Percentiles rank a stretch among this genome's conserved stretches.
Evolutionary conservation across 805 yeast genomes (phyloP).

Genomic region (Kazachstania psychrophila): DNA sequence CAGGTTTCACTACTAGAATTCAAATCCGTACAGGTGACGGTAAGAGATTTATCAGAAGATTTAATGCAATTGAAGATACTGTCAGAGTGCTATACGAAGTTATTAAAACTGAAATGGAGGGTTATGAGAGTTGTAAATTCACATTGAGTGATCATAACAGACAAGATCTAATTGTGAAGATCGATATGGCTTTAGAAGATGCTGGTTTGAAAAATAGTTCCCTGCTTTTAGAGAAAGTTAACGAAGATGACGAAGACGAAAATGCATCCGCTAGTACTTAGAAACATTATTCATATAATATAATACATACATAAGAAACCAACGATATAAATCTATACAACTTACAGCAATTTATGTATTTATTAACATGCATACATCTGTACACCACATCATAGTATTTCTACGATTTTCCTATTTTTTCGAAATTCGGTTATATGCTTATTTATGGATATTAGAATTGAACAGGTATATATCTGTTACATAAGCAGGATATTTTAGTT

Average conservation of each 20-base stretch:
- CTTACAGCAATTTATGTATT: no score
- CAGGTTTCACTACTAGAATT: conserved; percentile 57
- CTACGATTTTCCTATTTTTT: no score
- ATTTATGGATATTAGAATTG: no score
- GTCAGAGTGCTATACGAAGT: conserved; percentile 55
- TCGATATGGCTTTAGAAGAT: conserved; percentile 53
- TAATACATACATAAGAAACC: no score
- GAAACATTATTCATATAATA: no score
- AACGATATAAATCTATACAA: no score
- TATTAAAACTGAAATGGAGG: conserved; percentile 51
- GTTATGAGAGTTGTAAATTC: conserved; percentile 36
- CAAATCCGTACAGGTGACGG: conserved; percentile 89
- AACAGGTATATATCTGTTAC: no score
- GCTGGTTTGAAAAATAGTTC: conserved; percentile 81
- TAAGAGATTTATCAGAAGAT: conserved; percentile 65
- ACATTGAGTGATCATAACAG: conserved; percentile 48
- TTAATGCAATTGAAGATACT: conserved; percentile 43
- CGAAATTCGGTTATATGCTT: no score
- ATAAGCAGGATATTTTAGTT: no score
- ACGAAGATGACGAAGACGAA: conserved; percentile 1
- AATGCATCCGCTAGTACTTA: no score
- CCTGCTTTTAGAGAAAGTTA: conserved; percentile 47
- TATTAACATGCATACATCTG: no score
- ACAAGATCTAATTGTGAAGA: conserved; percentile 43
- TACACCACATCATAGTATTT: no score